Evolutionary conservation across 2,329 filamentous ascomycete genomes (phyloP).

Genomic region (Cryphonectria japonica): DNA sequence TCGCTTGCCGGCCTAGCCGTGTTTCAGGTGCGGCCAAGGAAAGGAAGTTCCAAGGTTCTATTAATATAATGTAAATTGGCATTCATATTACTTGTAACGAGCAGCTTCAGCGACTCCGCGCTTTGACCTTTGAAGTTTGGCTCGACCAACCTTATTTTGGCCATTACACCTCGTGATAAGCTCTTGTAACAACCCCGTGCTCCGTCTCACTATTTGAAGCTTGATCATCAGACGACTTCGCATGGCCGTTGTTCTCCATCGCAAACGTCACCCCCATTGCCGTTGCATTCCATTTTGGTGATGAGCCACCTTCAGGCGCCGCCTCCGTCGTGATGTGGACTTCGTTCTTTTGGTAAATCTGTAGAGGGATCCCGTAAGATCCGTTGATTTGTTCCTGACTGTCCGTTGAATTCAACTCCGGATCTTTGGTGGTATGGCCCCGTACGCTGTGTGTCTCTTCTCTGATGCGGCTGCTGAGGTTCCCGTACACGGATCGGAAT

Average conservation of each 20-base stretch:
- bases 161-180: constrained; percentile 1
- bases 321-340: constrained; percentile 15
- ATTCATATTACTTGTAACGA: background rate
- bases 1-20: background rate
- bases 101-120: background rate
- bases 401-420: constrained; percentile 30
- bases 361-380: constrained; percentile 33
- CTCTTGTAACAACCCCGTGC: constrained; percentile 3
- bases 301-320: background rate
- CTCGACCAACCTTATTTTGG: background rate
- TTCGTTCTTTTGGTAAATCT: constrained; percentile 32
- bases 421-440: background rate
- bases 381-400: constrained; percentile 45
- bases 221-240: background rate
- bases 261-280: constrained; percentile 9
- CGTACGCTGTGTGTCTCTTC: background rate
- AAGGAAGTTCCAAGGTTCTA: background rate
- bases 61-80: background rate
- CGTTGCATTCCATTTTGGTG: constrained; percentile 1
- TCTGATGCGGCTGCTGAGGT: constrained; percentile 5
- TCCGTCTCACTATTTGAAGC: background rate
- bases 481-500: constrained; percentile 9
- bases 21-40: background rate
- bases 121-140: background rate
- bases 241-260: no score